Percentiles rank a stretch among this genome's conserved stretches.
Conservation (phyloP, 257 asterid genomes). For the Solanum chiquidenum region DNA sequence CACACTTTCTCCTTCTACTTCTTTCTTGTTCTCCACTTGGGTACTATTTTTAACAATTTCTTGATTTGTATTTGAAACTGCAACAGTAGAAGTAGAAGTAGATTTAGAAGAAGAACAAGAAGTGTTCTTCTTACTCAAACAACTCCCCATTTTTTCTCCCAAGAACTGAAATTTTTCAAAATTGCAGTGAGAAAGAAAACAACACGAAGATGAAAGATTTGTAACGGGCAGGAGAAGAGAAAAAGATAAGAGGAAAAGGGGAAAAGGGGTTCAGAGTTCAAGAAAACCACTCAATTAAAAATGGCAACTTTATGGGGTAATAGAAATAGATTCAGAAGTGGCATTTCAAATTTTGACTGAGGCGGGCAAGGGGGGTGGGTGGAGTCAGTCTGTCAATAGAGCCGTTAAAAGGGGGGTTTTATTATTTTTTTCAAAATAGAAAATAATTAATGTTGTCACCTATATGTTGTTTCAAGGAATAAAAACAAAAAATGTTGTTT, state of each 20-base stretch:
- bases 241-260: slow-evolving; percentile 17
- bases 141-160: slow-evolving; percentile 55
- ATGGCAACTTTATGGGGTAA: slow-evolving; percentile 21
- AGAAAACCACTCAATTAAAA: slow-evolving; percentile 40
- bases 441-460: slow-evolving; percentile 20
- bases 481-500: not conserved
- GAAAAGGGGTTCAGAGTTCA: slow-evolving; percentile 28
- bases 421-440: not conserved
- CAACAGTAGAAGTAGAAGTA: slow-evolving; percentile 15
- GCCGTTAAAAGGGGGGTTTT: slow-evolving; percentile 38
- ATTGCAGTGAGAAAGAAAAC: not conserved
- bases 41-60: slow-evolving; percentile 10
- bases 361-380: slow-evolving; percentile 5
- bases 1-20: slow-evolving; percentile 25
- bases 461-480: not conserved
- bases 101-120: slow-evolving; percentile 19
- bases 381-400: slow-evolving; percentile 22
- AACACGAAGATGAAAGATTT: not conserved
- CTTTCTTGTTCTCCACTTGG: slow-evolving; percentile 32
- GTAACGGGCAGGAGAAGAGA: slow-evolving; percentile 7
- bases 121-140: slow-evolving; percentile 80
- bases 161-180: slow-evolving; percentile 2
- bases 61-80: slow-evolving; percentile 24
- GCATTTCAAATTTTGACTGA: slow-evolving; percentile 47
- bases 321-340: slow-evolving; percentile 14